These are phyloP conservation scores for Kuraishia molischiana DNA, from an alignment of 805 yeast genomes.

Conservation along the genomic window DNA sequence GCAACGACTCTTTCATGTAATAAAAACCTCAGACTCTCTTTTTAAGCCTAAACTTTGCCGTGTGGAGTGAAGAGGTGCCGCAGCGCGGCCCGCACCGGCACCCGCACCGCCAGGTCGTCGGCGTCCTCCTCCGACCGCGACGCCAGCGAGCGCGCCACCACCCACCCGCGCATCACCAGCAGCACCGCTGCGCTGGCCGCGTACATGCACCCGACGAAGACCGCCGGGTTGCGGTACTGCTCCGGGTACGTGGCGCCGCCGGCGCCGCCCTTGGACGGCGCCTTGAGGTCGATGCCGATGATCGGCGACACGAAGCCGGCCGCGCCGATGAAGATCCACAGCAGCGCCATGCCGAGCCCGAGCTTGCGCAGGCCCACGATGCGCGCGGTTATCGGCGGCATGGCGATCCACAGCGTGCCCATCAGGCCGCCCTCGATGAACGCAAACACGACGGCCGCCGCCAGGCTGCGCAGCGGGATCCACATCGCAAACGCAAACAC, in stretches of 20 bases:
- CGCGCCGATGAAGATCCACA: slow-evolving; percentile 41
- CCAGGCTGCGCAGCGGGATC: slow-evolving; percentile 48
- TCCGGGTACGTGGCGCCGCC: slow-evolving; percentile 25
- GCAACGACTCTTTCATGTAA: slow-evolving; percentile 37
- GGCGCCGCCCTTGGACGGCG: slow-evolving; percentile 9
- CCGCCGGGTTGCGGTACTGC: slow-evolving; percentile 42
- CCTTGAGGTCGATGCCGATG: slow-evolving; percentile 44
- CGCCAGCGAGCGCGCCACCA: slow-evolving; percentile 35
- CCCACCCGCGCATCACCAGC: slow-evolving; percentile 41
- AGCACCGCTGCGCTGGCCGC: slow-evolving; percentile 32
- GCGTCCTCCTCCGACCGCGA: neutral
- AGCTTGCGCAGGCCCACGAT: slow-evolving; percentile 44
- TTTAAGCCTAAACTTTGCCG: neutral
- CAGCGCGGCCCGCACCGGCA: neutral
- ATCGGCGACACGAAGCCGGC: slow-evolving; percentile 50
- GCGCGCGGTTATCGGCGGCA: slow-evolving; percentile 40
- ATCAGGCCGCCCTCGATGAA: slow-evolving; percentile 43
- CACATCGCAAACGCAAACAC: slow-evolving; percentile 39
- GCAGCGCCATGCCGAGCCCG: slow-evolving; percentile 35
- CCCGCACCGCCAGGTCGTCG: neutral
- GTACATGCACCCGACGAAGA: slow-evolving; percentile 51
- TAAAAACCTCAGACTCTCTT: no score
- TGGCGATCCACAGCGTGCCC: slow-evolving; percentile 53
- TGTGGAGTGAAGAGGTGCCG: neutral
- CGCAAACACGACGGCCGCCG: slow-evolving; percentile 44